Base-by-base conservation (phyloP, 345 rosid genomes). In the Euphorbia pulcherrima region DNA sequence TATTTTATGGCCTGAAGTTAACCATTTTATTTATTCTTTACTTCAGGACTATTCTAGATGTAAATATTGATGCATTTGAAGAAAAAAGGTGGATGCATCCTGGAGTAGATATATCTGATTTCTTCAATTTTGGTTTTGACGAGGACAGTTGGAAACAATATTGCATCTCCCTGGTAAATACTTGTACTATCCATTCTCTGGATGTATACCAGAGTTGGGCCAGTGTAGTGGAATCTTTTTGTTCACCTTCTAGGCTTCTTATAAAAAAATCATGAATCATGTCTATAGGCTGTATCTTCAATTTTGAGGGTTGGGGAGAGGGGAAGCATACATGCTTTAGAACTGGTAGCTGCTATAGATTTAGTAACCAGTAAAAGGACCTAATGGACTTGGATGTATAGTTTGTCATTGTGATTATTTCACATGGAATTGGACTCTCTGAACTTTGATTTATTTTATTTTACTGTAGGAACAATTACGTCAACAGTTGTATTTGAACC, bases 61-160 rank as follows among this genome's bases (percentile, higher is more conserved):
- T 86, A 5, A 68, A 86, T 72, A 72, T 71, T 64, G 75, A 84
- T 75, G 66, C 78, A 28, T 80, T 86, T 62, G 79, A 77, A 77
- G 87, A 77, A 64, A 91, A 81, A 72, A 86, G 84, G 41, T 87
- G 96, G 96, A 83, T 80, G 71, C 58, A 64, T 73, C 83, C 81
- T 33, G 85, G 85, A 40, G 79, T 59, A 8, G 81, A 84, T 79
- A 60, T 76, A 11, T 78, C 82, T 58, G 86, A 83, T 73, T 91
- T 78, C 64, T 89, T 87, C 72, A 91, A 89, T 71, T 91, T 81
- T n/a, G 89, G 90, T 50, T 75, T 91, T 41, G 72, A 81, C 39
- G 90, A 86, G 73, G 83, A 82, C 46, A 82, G 85, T 63, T 87
- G 97, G 97, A 86, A 77, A 73, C 74, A 68, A 9, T 89, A 89